These are phyloP conservation scores for Populus trichocarpa DNA, from an alignment of 441 rosid species.

Conservation along the genomic window DNA sequence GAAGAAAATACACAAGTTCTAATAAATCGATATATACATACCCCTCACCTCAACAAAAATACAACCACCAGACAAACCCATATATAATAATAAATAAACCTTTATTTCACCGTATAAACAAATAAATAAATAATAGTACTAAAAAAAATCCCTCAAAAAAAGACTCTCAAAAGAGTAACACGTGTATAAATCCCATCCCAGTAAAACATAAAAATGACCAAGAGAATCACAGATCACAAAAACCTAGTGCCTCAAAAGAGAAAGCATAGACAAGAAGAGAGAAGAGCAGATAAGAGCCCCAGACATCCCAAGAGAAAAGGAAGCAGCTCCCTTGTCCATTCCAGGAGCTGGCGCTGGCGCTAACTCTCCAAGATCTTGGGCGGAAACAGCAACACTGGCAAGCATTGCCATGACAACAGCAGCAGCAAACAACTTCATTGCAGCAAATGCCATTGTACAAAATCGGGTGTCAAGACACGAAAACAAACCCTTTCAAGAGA, in stretches of 20 bases:
- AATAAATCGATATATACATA: neutral
- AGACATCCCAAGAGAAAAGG: neutral
- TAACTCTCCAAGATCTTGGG: neutral
- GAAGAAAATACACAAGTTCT: neutral
- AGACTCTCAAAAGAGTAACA: constrained; percentile 14
- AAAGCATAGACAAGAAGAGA: neutral
- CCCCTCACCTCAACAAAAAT: neutral
- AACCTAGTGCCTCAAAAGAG: neutral
- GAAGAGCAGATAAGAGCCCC: neutral
- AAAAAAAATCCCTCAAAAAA: constrained; percentile 58
- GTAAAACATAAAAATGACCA: neutral
- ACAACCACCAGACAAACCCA: neutral
- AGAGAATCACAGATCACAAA: neutral
- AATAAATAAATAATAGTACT: neutral
- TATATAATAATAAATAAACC: neutral
- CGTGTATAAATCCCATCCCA: neutral
- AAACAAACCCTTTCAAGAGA: neutral
- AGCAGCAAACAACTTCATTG: neutral
- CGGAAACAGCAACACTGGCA: neutral
- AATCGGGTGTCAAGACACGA: neutral
- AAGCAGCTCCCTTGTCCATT: neutral
- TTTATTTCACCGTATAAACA: neutral
- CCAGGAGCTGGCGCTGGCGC: neutral
- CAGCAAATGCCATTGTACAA: neutral
- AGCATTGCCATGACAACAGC: neutral